These are phyloP conservation scores for Brassica cretica DNA, from an alignment of 345 rosid genomes.

Conservation along the genomic window DNA sequence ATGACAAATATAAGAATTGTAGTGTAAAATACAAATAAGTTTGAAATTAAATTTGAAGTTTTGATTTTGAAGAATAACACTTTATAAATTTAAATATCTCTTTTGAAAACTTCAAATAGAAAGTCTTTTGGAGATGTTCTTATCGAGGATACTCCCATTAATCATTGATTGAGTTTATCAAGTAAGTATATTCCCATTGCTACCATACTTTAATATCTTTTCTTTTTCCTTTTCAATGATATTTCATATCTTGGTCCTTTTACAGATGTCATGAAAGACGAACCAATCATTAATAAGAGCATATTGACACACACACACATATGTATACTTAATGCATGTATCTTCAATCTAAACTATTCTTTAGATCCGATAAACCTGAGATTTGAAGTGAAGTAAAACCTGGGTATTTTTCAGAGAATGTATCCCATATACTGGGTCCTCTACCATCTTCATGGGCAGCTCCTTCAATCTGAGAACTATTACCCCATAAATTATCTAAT, in stretches of 20 bases:
- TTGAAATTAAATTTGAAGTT: no score
- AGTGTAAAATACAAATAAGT: no score
- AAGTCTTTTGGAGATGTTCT: no score
- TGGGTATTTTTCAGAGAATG: neutral
- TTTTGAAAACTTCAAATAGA: no score
- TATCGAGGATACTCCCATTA: neutral
- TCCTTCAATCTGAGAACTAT: neutral
- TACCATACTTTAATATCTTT: neutral
- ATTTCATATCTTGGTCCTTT: neutral
- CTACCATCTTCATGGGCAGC: conserved; percentile 1
- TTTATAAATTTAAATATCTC: no score
- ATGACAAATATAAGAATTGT: no score
- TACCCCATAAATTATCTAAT: neutral
- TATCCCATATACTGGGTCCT: neutral
- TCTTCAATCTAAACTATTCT: neutral
- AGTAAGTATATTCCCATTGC: neutral
- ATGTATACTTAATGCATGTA: no score
- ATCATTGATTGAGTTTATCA: neutral
- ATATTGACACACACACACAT: neutral
- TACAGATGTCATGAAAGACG: neutral
- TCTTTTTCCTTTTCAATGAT: neutral
- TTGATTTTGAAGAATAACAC: no score
- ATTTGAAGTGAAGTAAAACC: neutral
- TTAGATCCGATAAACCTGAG: neutral
- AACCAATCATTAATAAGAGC: neutral